Conservation (phyloP, 139 green algal genomes). For the Asterochloris sp. region DNA sequence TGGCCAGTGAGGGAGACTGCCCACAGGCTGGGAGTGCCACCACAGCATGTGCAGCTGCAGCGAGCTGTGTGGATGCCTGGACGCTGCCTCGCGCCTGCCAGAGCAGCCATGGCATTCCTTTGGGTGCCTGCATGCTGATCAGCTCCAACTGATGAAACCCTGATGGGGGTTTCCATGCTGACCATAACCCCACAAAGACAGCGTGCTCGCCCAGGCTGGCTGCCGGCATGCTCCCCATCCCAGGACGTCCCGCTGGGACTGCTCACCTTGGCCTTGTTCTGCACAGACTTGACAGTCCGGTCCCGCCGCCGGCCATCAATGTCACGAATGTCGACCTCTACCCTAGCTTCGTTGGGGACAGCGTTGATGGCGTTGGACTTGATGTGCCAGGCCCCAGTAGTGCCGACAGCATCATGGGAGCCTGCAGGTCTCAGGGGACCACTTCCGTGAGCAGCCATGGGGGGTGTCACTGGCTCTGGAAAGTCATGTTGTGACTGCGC, state of each 20-base stretch:
- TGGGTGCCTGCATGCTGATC: too few relatives aligned
- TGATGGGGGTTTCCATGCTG: background rate
- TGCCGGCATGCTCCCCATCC: slow-evolving; percentile 50
- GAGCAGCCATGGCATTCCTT: too few relatives aligned
- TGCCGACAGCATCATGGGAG: slow-evolving; percentile 81
- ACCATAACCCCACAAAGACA: slow-evolving; percentile 30
- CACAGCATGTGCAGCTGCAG: too few relatives aligned
- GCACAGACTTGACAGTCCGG: slow-evolving; percentile 41
- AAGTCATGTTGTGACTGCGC: too few relatives aligned
- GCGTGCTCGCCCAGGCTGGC: slow-evolving; percentile 81
- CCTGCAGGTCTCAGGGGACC: slow-evolving; percentile 17
- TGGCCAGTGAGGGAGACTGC: too few relatives aligned
- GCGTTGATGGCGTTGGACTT: slow-evolving; percentile 88
- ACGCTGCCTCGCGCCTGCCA: too few relatives aligned
- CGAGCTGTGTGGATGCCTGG: too few relatives aligned
- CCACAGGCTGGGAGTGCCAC: too few relatives aligned
- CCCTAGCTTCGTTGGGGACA: slow-evolving; percentile 64
- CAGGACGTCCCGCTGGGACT: slow-evolving; percentile 46
- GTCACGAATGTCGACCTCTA: slow-evolving; percentile 73
- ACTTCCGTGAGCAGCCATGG: too few relatives aligned
- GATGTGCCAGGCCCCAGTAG: slow-evolving; percentile 70
- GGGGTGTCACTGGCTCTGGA: too few relatives aligned
- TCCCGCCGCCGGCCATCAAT: slow-evolving; percentile 74
- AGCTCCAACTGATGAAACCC: background rate
- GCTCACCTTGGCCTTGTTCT: slow-evolving; percentile 26